Percentiles rank a stretch among this genome's conserved stretches.
phyloP scores from a whole-genome alignment of 1,139 yeast genomes.

The Pichia sp. region DNA sequence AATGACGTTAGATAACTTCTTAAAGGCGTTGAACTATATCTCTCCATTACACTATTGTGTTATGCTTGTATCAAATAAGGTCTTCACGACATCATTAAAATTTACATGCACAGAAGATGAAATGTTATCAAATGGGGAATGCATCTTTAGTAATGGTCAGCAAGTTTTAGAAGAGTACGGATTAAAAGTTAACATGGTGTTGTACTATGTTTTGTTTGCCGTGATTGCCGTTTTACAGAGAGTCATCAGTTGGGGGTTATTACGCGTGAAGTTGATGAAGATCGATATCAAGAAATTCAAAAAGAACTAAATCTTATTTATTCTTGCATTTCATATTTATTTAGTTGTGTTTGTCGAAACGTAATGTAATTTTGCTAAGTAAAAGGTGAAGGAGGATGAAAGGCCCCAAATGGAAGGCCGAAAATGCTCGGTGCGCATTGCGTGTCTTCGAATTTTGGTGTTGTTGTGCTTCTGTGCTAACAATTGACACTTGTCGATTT shows the following conservation, averaged over 20 bases:
- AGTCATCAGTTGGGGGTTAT: conserved; percentile 35
- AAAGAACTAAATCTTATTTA: not conserved
- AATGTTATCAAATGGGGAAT: conserved; percentile 28
- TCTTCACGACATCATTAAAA: conserved; percentile 39
- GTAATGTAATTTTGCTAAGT: too few species aligned
- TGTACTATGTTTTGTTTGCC: conserved; percentile 37
- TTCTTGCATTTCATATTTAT: too few species aligned
- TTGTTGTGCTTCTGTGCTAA: too few species aligned
- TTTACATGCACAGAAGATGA: conserved; percentile 41
- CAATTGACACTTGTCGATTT: too few species aligned
- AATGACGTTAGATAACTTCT: conserved; percentile 64
- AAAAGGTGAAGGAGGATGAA: too few species aligned
- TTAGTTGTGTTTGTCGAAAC: too few species aligned
- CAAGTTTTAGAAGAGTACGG: conserved; percentile 47
- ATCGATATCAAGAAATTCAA: conserved; percentile 13
- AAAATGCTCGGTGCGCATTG: too few species aligned
- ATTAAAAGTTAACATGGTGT: conserved; percentile 31
- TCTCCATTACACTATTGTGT: conserved; percentile 74
- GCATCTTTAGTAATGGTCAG: conserved; percentile 48
- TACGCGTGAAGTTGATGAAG: conserved; percentile 34
- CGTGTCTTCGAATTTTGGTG: too few species aligned
- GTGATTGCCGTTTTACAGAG: conserved; percentile 40
- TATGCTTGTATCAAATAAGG: conserved; percentile 49
- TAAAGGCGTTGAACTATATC: conserved; percentile 67
- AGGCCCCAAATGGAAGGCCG: too few species aligned